Base-by-base conservation (phyloP, 805 yeast genomes). In the Zygosaccharomyces siamensis region DNA sequence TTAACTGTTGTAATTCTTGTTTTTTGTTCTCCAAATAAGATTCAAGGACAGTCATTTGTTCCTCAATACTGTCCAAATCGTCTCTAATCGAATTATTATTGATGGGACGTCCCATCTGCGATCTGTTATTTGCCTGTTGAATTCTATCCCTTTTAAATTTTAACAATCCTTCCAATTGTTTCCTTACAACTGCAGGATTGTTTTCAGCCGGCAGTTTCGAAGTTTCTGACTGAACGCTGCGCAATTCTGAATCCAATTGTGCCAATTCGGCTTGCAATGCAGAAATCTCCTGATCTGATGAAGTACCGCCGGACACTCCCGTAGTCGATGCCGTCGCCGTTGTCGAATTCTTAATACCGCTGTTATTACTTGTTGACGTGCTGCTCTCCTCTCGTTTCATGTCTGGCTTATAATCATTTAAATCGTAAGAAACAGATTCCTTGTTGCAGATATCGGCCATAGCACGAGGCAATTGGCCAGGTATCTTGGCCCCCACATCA, bases 381-480 rank as follows among this genome's bases (percentile, higher is more conserved):
- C 14, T 7, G 18, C 20, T 33, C 5, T 41, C 44, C 7, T 32
- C 7, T 31, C 53, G 58, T 41, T 53, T 64, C 23, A 73, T 63
- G 45, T 75, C 69, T 2, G 79, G 77, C 58, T 81, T 84, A 41
- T 70, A 71, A 3, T 86, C 78, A 26, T 73, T 74, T 30, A 84
- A 54, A 57, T 83, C 82, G 62, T 84, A 89, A 50, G 81, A 83
- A 12, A 95, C 93, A 28, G 77, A 77, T 56, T 86, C 90, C 70
- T 89, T 89, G 36, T 87, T 86, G 66, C 90, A 92, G 0, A 97
- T 87, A 12, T 97, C 97, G 39, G 96, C 77, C 55, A 93, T 72
- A 5, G 93, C 81, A 1, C 90, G 86, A 16, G 99, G 99, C n/a
- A 93, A 89, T n/a, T 89, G 84, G 49, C 93, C 75, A 36, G 99